These are phyloP conservation scores for Plasmopara halstedii DNA, from an alignment of 352 stramenopile species.

Conservation along the genomic window DNA sequence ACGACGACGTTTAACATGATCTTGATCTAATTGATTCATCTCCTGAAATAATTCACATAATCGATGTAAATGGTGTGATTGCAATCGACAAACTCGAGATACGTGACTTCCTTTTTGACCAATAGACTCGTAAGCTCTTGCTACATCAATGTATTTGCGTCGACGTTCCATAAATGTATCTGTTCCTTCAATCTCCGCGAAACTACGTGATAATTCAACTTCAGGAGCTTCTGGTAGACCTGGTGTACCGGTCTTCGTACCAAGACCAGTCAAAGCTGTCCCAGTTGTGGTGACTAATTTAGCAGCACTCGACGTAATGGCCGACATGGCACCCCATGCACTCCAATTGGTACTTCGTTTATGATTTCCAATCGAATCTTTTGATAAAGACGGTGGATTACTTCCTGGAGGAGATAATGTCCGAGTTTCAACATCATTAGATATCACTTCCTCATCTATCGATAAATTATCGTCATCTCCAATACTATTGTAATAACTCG, in stretches of 20 bases:
- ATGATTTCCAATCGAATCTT: constrained; percentile 12
- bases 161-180: constrained; percentile 38
- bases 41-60: constrained; percentile 63
- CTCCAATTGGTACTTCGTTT: constrained; percentile 39
- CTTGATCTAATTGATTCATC: constrained; percentile 65
- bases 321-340: constrained; percentile 63
- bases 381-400: constrained; percentile 13
- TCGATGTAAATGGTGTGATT: constrained; percentile 59
- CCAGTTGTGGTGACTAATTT: constrained; percentile 73
- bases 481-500: constrained; percentile 28
- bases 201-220: constrained; percentile 50
- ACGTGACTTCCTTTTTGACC: constrained; percentile 59
- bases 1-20: constrained; percentile 31
- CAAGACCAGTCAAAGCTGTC: constrained; percentile 37
- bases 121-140: constrained; percentile 48
- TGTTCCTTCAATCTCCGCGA: constrained; percentile 22
- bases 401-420: constrained; percentile 12
- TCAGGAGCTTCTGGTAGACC: constrained; percentile 18
- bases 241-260: constrained; percentile 24
- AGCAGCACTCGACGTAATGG: constrained; percentile 60
- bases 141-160: constrained; percentile 58
- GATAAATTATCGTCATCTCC: constrained; percentile 38
- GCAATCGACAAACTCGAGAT: constrained; percentile 47
- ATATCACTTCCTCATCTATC: constrained; percentile 28
- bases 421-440: constrained; percentile 24